Percentiles rank a stretch among this genome's conserved stretches.
Conservation (phyloP, 345 rosid species). For the Pistacia atlantica region DNA sequence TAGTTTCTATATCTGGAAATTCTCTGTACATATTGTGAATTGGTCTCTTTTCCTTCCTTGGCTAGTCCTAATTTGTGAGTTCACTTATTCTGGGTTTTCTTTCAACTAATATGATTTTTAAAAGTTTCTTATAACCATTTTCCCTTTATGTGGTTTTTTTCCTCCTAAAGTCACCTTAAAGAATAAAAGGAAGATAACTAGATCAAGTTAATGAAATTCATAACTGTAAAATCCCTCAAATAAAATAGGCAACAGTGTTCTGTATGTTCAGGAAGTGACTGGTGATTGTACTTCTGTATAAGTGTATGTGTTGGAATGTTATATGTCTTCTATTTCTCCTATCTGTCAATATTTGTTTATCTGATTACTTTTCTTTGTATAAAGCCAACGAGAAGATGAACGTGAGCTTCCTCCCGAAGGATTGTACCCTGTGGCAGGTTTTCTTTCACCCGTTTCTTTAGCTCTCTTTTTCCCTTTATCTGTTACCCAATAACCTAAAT, state of each 20-base stretch:
- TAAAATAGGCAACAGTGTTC: too few species aligned
- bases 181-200: too few species aligned
- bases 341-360: slow-evolving; percentile 18
- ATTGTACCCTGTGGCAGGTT: slow-evolving; percentile 72
- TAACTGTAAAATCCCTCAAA: too few species aligned
- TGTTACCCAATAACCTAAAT: background rate
- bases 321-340: slow-evolving; percentile 1
- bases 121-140: too few species aligned
- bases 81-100: too few species aligned
- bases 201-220: too few species aligned
- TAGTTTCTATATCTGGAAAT: background rate
- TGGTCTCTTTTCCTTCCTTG: too few species aligned
- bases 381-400: slow-evolving; percentile 70
- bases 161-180: too few species aligned
- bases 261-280: background rate
- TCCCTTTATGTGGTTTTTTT: too few species aligned
- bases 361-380: slow-evolving; percentile 42
- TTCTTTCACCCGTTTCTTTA: slow-evolving; percentile 5
- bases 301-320: background rate
- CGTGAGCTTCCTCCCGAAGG: slow-evolving; percentile 51
- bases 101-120: too few species aligned
- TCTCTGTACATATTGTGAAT: background rate
- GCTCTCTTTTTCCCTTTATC: background rate
- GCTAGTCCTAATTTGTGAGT: background rate
- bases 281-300: background rate